These are phyloP conservation scores for Blastocystis sp. DNA, from an alignment of 352 stramenopile species.

Conservation along the genomic window DNA sequence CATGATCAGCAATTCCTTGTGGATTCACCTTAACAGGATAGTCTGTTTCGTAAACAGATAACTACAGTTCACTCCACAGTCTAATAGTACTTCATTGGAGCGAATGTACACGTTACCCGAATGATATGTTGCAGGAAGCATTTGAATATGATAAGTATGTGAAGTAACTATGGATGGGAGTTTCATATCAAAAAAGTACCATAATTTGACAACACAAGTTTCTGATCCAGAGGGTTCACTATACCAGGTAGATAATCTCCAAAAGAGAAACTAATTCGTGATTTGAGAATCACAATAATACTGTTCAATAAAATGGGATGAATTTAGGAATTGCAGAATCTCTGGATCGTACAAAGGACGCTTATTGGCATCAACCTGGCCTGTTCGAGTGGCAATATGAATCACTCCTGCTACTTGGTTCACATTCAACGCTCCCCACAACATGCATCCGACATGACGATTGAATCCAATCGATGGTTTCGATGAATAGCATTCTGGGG, in stretches of 20 bases:
- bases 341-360: conserved; percentile 9
- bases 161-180: not conserved
- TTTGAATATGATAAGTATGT: conserved; percentile 16
- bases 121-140: conserved; percentile 6
- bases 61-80: not conserved
- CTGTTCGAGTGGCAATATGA: conserved; percentile 11
- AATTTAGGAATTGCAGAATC: conserved; percentile 18
- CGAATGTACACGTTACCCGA: not conserved
- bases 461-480: not conserved
- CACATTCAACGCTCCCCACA: conserved; percentile 20
- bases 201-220: not conserved
- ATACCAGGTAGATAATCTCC: conserved; percentile 13
- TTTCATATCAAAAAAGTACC: not conserved
- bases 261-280: conserved; percentile 20
- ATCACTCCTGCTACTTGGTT: conserved; percentile 42
- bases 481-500: not conserved
- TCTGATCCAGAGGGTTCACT: not conserved
- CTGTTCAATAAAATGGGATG: conserved; percentile 32
- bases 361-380: not conserved
- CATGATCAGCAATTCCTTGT: not conserved
- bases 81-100: conserved; percentile 4
- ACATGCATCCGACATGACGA: conserved; percentile 2
- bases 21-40: not conserved
- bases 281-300: not conserved
- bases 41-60: conserved; percentile 44